phyloP scores from a whole-genome alignment of 176 grass and related monocot genomes.

The Aechmea fasciata region DNA sequence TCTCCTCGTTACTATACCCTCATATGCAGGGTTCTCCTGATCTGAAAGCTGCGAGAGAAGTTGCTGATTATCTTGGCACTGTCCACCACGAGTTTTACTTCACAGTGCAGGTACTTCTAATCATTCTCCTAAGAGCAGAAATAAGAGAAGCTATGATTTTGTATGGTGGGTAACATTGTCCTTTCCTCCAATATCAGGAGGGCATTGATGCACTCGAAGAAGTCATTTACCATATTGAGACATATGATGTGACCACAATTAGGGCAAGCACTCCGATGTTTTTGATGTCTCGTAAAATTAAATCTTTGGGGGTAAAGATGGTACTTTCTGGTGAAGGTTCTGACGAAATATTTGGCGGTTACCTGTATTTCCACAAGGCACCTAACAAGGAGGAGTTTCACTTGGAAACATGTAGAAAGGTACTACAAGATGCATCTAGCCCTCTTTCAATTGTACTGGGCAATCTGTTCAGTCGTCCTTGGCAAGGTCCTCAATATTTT shows the following conservation, averaged over 20 bases:
- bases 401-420: slow-evolving; percentile 85
- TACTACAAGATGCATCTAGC: slow-evolving; percentile 19
- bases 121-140: background rate
- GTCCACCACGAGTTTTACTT: slow-evolving; percentile 90
- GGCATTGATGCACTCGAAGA: slow-evolving; percentile 95
- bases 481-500: background rate
- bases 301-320: slow-evolving; percentile 97
- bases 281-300: slow-evolving; percentile 97
- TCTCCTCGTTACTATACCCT: slow-evolving; percentile 6
- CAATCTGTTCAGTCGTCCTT: background rate
- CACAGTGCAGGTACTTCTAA: slow-evolving; percentile 72
- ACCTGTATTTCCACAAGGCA: slow-evolving; percentile 98
- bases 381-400: slow-evolving; percentile 98
- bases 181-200: slow-evolving; percentile 45
- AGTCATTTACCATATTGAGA: slow-evolving; percentile 87
- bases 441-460: background rate
- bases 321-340: slow-evolving; percentile 98
- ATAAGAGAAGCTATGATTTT: background rate
- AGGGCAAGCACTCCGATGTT: slow-evolving; percentile 98
- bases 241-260: slow-evolving; percentile 89
- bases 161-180: background rate
- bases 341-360: slow-evolving; percentile 95
- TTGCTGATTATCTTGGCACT: slow-evolving; percentile 90
- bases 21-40: slow-evolving; percentile 80
- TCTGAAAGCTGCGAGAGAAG: slow-evolving; percentile 95